A percentile compares a stretch with the other conserved stretches of the same genome.
Evolutionary conservation across 2,329 filamentous ascomycete genomes (phyloP).

Genomic region (Diplodia corticola): DNA sequence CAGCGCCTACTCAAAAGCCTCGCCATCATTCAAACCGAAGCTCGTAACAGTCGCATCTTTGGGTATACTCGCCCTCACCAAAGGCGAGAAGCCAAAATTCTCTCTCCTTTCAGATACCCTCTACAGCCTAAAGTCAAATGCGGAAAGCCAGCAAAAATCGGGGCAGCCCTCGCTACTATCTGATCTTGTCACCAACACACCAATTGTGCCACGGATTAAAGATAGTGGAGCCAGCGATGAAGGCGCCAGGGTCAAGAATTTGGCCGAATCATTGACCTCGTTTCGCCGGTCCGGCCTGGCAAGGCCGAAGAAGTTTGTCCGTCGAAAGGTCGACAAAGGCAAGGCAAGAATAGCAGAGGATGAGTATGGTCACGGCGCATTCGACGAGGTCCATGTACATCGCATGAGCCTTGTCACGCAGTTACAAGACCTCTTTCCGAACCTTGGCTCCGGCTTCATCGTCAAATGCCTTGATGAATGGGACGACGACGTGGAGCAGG

Average conservation of each 20-base stretch:
- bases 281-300: slow-evolving; percentile 59
- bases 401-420: slow-evolving; percentile 82
- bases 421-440: slow-evolving; percentile 90
- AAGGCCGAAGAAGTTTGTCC: slow-evolving; percentile 53
- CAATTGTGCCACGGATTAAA: slow-evolving; percentile 66
- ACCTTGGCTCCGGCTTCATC: slow-evolving; percentile 81
- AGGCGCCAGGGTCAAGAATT: slow-evolving; percentile 58
- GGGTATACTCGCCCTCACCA: slow-evolving; percentile 69
- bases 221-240: slow-evolving; percentile 52
- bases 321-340: slow-evolving; percentile 64
- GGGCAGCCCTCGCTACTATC: slow-evolving; percentile 66
- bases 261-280: slow-evolving; percentile 60
- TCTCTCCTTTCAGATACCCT: slow-evolving; percentile 80
- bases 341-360: slow-evolving; percentile 52
- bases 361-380: slow-evolving; percentile 37
- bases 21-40: slow-evolving; percentile 62
- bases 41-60: slow-evolving; percentile 75
- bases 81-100: slow-evolving; percentile 66
- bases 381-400: slow-evolving; percentile 68
- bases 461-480: slow-evolving; percentile 79
- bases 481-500: slow-evolving; percentile 71
- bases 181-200: slow-evolving; percentile 78
- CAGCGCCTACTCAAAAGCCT: slow-evolving; percentile 64
- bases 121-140: slow-evolving; percentile 73
- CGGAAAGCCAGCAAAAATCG: slow-evolving; percentile 58